Conservation (phyloP, 2,329 filamentous ascomycete genomes). For the Penicillium sp. region DNA sequence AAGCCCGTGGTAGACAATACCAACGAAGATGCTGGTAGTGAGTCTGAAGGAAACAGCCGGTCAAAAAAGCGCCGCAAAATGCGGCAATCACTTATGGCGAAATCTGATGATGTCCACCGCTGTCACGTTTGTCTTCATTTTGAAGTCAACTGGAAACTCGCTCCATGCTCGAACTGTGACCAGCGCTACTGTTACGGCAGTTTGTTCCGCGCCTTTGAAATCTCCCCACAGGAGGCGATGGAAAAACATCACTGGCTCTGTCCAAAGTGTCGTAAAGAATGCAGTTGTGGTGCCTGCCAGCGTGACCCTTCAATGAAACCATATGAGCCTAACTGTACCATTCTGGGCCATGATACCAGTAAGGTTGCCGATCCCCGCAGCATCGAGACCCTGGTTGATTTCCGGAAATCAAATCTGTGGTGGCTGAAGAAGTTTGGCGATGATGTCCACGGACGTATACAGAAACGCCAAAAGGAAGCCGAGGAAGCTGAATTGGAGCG, state of each 20-base stretch:
- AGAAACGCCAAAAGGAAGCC: conserved; percentile 46
- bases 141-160: conserved; percentile 76
- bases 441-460: conserved; percentile 38
- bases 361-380: conserved; percentile 84
- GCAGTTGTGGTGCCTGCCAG: conserved; percentile 75
- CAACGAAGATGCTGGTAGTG: conserved; percentile 32
- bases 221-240: conserved; percentile 74
- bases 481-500: conserved; percentile 33
- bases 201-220: conserved; percentile 81
- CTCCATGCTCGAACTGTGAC: conserved; percentile 66
- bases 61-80: conserved; percentile 58
- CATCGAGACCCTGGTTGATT: conserved; percentile 82
- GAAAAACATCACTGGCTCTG: conserved; percentile 78
- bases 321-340: conserved; percentile 76
- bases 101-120: conserved; percentile 43
- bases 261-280: conserved; percentile 74
- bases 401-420: conserved; percentile 73
- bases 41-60: conserved; percentile 51
- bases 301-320: conserved; percentile 60
- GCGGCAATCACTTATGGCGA: conserved; percentile 41
- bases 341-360: conserved; percentile 83
- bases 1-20: conserved; percentile 42
- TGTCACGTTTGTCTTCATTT: conserved; percentile 80
- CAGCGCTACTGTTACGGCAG: conserved; percentile 86
- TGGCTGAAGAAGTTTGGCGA: conserved; percentile 63